Evolutionary conservation across 306 rosid genomes (phyloP).

Genomic region (Acacia crassicarpa): DNA sequence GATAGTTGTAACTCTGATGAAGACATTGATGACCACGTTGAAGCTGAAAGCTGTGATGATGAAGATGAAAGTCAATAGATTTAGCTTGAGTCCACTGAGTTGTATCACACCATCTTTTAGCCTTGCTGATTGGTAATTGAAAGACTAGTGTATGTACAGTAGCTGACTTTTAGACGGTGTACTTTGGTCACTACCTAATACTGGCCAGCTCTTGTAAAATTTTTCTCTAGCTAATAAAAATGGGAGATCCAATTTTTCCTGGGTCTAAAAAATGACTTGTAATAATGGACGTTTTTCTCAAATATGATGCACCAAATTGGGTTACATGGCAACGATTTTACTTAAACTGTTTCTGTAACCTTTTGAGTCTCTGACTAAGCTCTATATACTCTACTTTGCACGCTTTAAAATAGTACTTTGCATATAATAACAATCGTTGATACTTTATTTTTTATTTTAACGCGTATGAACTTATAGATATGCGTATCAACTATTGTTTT

Average conservation of each 20-base stretch:
- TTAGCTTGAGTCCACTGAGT: constrained; percentile 3
- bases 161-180: constrained; percentile 23
- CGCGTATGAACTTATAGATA: too few relatives aligned
- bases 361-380: neutral
- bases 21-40: constrained; percentile 36
- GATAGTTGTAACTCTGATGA: constrained; percentile 41
- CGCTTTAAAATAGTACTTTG: neutral
- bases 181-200: neutral
- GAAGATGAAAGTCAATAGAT: constrained; percentile 42
- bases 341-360: neutral
- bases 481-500: too few relatives aligned
- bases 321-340: neutral
- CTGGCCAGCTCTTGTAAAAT: neutral
- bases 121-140: neutral
- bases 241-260: constrained; percentile 4
- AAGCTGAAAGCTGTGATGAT: constrained; percentile 15
- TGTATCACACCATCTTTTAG: constrained; percentile 4
- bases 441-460: too few relatives aligned
- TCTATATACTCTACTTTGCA: neutral
- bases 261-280: neutral
- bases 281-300: neutral
- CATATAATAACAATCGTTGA: too few relatives aligned
- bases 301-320: constrained; percentile 13
- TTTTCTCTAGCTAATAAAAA: constrained; percentile 16
- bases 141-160: constrained; percentile 18